Percentiles rank a stretch among this genome's conserved stretches.
Evolutionary conservation across 2,329 filamentous ascomycete genomes (phyloP).

Genomic region (Ophiocordyceps camponoti-saundersi): DNA sequence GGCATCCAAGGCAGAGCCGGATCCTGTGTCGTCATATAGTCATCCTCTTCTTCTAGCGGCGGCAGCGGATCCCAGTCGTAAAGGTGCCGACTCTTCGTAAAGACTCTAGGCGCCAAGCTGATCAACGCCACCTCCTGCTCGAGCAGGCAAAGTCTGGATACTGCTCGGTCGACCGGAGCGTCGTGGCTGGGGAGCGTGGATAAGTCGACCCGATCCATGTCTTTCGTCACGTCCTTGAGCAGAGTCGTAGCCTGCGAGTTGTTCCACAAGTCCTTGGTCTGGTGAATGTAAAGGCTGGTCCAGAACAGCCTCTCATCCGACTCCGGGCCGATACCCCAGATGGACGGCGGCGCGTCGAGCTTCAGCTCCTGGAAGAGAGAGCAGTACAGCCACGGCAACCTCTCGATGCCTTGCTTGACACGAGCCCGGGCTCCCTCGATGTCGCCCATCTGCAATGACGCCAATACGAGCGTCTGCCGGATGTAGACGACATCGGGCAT

Average conservation of each 20-base stretch:
- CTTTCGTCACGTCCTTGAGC: constrained; percentile 51
- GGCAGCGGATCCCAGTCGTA: constrained; percentile 72
- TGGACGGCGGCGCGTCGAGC: constrained; percentile 57
- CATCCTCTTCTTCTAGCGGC: constrained; percentile 39
- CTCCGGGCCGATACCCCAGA: constrained; percentile 65
- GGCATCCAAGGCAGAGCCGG: constrained; percentile 24
- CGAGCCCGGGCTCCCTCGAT: constrained; percentile 44
- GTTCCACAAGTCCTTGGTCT: constrained; percentile 75
- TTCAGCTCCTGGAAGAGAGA: constrained; percentile 66
- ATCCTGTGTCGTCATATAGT: constrained; percentile 24
- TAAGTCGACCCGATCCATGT: constrained; percentile 25
- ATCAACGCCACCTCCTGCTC: constrained; percentile 60
- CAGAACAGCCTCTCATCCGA: constrained; percentile 47
- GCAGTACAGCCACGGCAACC: constrained; percentile 71
- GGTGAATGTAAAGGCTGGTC: constrained; percentile 57
- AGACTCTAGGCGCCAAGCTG: constrained; percentile 45
- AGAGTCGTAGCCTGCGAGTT: constrained; percentile 52
- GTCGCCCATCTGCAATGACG: constrained; percentile 55
- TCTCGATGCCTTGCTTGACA: constrained; percentile 50
- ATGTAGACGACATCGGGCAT: constrained; percentile 45
- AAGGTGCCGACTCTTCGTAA: constrained; percentile 48
- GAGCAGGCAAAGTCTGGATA: constrained; percentile 63
- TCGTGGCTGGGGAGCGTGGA: constrained; percentile 20
- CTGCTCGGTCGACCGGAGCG: constrained; percentile 23
- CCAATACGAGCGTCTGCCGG: constrained; percentile 59